These are phyloP conservation scores for Eutrema salsugineum DNA, from an alignment of 441 rosid species.

Conservation along the genomic window DNA sequence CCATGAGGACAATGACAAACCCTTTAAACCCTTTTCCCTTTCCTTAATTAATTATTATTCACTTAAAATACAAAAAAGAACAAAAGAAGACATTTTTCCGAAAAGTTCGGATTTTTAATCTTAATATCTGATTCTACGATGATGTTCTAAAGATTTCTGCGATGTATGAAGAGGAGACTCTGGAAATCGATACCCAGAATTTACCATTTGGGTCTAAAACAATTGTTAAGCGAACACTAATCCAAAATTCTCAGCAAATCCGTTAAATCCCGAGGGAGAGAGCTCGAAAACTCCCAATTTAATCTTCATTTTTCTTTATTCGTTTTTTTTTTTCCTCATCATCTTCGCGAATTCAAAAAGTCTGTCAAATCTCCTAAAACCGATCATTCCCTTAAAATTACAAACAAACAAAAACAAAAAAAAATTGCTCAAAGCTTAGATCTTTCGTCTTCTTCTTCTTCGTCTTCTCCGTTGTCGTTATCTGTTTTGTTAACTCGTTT, in stretches of 20 bases:
- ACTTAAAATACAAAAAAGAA: not conserved
- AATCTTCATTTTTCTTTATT: not conserved
- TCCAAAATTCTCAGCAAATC: conserved; percentile 10
- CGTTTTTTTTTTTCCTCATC: too few species aligned
- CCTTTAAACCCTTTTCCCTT: conserved; percentile 37
- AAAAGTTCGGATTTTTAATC: conserved; percentile 15
- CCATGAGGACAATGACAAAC: not conserved
- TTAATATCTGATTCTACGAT: not conserved
- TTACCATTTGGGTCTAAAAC: not conserved
- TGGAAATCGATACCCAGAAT: not conserved
- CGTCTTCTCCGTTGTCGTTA: not conserved
- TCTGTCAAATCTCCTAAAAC: conserved; percentile 12
- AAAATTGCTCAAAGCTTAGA: conserved; percentile 1
- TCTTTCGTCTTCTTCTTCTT: conserved; percentile 10
- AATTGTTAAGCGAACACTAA: not conserved
- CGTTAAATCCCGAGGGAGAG: not conserved
- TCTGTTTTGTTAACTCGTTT: not conserved
- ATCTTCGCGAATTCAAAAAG: not conserved
- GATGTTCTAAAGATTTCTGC: not conserved
- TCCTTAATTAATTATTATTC: not conserved
- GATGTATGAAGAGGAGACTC: not conserved
- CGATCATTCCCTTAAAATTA: conserved; percentile 9
- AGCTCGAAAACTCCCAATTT: not conserved
- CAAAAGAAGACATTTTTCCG: not conserved
- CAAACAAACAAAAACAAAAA: conserved; percentile 3